Conservation (phyloP, 176 grass and related monocot genomes). For the Oryza meridionalis region DNA sequence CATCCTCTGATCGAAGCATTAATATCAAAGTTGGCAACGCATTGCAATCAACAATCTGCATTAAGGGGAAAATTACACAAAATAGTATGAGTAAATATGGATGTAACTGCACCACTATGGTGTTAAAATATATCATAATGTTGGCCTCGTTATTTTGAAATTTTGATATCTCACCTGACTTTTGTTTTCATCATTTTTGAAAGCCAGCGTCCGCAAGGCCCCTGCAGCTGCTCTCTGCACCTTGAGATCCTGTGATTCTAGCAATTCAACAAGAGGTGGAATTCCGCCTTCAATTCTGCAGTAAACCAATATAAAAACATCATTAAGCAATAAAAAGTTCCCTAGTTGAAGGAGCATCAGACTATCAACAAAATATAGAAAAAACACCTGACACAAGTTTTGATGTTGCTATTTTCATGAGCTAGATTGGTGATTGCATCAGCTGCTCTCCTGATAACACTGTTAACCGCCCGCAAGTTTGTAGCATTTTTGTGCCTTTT, state of each 20-base stretch:
- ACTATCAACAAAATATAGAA: conserved; percentile 3
- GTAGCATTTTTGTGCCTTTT: conserved; percentile 74
- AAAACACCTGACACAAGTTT: conserved; percentile 87
- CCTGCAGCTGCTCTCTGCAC: conserved; percentile 98
- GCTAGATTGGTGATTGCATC: conserved; percentile 99
- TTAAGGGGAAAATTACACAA: neutral
- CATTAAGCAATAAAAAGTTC: conserved; percentile 40
- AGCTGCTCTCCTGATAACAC: conserved; percentile 95
- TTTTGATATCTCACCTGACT: conserved; percentile 60
- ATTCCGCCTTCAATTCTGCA: conserved; percentile 97
- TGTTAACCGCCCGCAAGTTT: conserved; percentile 77
- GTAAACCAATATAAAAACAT: conserved; percentile 28
- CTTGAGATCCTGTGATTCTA: conserved; percentile 94
- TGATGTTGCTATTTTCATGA: conserved; percentile 99
- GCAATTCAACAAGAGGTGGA: conserved; percentile 92
- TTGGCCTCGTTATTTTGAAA: neutral
- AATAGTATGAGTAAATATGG: neutral
- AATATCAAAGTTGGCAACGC: conserved; percentile 98
- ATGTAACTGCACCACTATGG: conserved; percentile 14
- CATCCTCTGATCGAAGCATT: conserved; percentile 96
- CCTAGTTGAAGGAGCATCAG: neutral
- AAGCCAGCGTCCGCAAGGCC: conserved; percentile 90
- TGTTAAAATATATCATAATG: conserved; percentile 35
- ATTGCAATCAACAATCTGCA: conserved; percentile 96
- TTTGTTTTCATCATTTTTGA: conserved; percentile 99